phyloP scores from a whole-genome alignment of 441 rosid species.

The Isatis lusitanica region DNA sequence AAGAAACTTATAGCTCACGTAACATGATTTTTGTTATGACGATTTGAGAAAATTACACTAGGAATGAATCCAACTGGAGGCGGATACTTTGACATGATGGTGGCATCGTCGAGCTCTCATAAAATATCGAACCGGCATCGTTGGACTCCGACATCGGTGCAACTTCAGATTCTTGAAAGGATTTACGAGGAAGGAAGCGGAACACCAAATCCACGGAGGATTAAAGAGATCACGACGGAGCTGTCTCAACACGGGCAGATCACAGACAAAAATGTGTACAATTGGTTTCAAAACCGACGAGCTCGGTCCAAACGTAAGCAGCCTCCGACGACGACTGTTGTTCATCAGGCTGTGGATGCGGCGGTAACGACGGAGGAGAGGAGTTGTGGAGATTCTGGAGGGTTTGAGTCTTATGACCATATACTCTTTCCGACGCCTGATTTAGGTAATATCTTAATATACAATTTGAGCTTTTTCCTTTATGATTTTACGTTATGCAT shows the following conservation, averaged over 20 bases:
- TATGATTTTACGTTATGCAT: background rate
- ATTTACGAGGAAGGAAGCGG: constrained; percentile 55
- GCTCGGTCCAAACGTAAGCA: constrained; percentile 76
- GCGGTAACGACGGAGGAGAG: constrained; percentile 22
- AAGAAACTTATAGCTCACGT: background rate
- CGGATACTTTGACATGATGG: constrained; percentile 53
- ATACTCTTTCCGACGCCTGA: constrained; percentile 57
- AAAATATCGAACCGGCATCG: constrained; percentile 65
- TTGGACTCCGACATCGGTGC: constrained; percentile 66
- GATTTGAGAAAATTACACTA: background rate
- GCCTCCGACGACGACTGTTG: constrained; percentile 30
- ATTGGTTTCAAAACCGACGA: constrained; percentile 86
- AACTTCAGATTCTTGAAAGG: constrained; percentile 66
- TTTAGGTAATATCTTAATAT: constrained; percentile 43
- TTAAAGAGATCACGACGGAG: constrained; percentile 62
- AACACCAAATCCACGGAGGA: constrained; percentile 62
- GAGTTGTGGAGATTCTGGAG: constrained; percentile 37
- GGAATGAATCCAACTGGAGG: constrained; percentile 34
- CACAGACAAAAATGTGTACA: constrained; percentile 75
- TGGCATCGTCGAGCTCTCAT: constrained; percentile 55
- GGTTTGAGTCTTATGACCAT: constrained; percentile 36
- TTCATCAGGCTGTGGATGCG: constrained; percentile 9
- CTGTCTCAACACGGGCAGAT: constrained; percentile 69
- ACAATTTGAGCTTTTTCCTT: background rate
- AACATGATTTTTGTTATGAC: background rate